phyloP scores from a whole-genome alignment of 768 basidiomycete genomes.

The Boletus subparvulus region DNA sequence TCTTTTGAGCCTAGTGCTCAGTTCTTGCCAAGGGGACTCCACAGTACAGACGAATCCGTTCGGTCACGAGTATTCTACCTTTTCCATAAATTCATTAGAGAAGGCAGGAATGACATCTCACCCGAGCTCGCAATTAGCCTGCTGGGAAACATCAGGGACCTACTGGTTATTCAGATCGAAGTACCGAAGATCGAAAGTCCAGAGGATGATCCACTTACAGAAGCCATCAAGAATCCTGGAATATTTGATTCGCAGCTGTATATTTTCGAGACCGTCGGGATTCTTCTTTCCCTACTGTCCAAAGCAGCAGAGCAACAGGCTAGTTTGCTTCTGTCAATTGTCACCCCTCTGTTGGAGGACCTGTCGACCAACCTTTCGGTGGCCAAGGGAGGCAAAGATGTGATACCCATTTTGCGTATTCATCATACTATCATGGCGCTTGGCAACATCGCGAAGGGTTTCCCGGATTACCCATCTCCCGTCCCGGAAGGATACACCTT shows the following conservation, averaged over 20 bases:
- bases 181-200: slow-evolving; percentile 75
- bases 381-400: slow-evolving; percentile 59
- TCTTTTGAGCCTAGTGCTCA: background rate
- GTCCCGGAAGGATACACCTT: slow-evolving; percentile 64
- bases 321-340: slow-evolving; percentile 67
- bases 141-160: slow-evolving; percentile 71
- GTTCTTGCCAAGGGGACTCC: slow-evolving; percentile 66
- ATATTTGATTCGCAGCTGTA: slow-evolving; percentile 90
- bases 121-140: slow-evolving; percentile 67
- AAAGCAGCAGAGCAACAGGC: slow-evolving; percentile 68
- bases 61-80: slow-evolving; percentile 87
- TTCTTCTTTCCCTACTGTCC: slow-evolving; percentile 73
- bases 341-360: slow-evolving; percentile 78
- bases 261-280: slow-evolving; percentile 90
- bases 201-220: slow-evolving; percentile 72
- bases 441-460: slow-evolving; percentile 93
- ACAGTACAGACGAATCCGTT: slow-evolving; percentile 66
- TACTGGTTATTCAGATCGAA: slow-evolving; percentile 71
- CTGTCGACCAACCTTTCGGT: slow-evolving; percentile 57
- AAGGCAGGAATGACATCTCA: slow-evolving; percentile 75
- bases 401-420: slow-evolving; percentile 78
- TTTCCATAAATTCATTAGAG: slow-evolving; percentile 89
- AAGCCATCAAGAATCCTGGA: slow-evolving; percentile 71
- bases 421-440: slow-evolving; percentile 95
- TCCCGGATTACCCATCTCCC: slow-evolving; percentile 83